Conservation (phyloP, 1,284 basidiomycete genomes). For the Pseudozyma flocculosa region DNA sequence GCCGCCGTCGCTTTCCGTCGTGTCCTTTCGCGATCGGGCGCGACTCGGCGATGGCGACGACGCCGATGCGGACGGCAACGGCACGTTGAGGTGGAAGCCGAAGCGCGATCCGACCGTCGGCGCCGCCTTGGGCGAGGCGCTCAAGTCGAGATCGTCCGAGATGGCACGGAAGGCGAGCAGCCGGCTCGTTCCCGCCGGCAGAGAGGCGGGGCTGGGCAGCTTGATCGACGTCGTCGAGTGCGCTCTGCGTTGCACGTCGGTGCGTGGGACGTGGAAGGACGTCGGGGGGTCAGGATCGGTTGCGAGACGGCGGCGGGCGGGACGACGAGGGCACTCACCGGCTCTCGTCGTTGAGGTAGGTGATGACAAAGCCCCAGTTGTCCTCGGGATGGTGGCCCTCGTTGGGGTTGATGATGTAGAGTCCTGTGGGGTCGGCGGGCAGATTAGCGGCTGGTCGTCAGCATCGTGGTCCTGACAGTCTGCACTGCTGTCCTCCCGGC, state of each 20-base stretch:
- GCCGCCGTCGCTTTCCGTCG: neutral
- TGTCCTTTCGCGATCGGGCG: neutral
- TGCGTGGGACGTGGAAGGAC: neutral
- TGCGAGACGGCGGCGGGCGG: too few relatives aligned
- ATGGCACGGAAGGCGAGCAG: constrained; percentile 49
- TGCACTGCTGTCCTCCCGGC: too few relatives aligned
- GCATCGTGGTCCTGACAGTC: too few relatives aligned
- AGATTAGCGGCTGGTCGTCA: too few relatives aligned
- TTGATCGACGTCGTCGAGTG: constrained; percentile 1
- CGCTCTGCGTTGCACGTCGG: neutral
- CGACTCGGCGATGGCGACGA: neutral
- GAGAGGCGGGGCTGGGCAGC: neutral
- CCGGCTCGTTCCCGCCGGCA: constrained; percentile 1
- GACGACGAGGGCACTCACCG: neutral
- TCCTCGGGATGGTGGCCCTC: constrained; percentile 48
- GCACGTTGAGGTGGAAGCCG: neutral
- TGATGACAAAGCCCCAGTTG: constrained; percentile 49
- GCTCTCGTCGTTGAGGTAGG: constrained; percentile 28
- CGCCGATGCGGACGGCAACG: neutral
- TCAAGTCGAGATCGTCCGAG: constrained; percentile 30
- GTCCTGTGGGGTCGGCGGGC: too few relatives aligned
- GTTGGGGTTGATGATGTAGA: constrained; percentile 41
- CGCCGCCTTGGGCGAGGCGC: too few relatives aligned
- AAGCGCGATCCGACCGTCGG: neutral
- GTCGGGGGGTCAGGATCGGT: too few relatives aligned